Evolutionary conservation across 2,329 filamentous ascomycete genomes (phyloP).

Genomic region (Trichophyton rubrum): DNA sequence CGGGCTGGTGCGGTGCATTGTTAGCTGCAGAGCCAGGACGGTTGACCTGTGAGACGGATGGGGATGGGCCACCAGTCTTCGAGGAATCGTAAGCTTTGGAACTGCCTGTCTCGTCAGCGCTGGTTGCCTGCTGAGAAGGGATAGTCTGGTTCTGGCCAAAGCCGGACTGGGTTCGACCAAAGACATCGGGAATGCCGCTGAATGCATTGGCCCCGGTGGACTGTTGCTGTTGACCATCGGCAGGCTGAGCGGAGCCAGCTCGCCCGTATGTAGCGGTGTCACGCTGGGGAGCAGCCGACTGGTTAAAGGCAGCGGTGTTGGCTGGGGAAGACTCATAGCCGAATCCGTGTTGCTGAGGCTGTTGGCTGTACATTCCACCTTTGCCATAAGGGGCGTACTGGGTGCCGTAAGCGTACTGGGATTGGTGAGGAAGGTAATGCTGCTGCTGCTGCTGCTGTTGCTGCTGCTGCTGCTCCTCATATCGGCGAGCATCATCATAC

Average conservation of each 20-base stretch:
- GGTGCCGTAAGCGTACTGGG: slow-evolving; percentile 44
- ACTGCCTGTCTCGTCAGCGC: slow-evolving; percentile 38
- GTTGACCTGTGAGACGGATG: slow-evolving; percentile 49
- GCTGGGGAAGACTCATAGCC: slow-evolving; percentile 54
- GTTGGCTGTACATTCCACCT: slow-evolving; percentile 51
- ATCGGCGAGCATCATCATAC: slow-evolving; percentile 39
- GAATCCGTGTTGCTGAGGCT: slow-evolving; percentile 48
- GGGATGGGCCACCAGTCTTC: slow-evolving; percentile 47
- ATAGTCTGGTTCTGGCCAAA: slow-evolving; percentile 45
- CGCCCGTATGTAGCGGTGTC: slow-evolving; percentile 47
- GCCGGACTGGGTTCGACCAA: slow-evolving; percentile 45
- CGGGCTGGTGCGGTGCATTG: slow-evolving; percentile 41
- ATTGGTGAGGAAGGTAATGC: slow-evolving; percentile 34
- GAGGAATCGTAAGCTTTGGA: slow-evolving; percentile 45
- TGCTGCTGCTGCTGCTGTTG: not conserved
- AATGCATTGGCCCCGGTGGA: slow-evolving; percentile 39
- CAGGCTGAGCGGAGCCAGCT: slow-evolving; percentile 44
- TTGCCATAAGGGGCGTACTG: slow-evolving; percentile 44
- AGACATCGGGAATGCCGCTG: slow-evolving; percentile 46
- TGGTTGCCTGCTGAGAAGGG: slow-evolving; percentile 37
- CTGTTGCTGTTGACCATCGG: slow-evolving; percentile 41
- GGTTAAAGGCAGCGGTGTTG: slow-evolving; percentile 39
- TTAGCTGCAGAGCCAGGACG: slow-evolving; percentile 52
- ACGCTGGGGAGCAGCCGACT: slow-evolving; percentile 32
- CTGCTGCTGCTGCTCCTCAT: slow-evolving; percentile 26